Evolutionary conservation across 31 red algal genomes (phyloP).

Genomic region (Asparagopsis taxiformis): DNA sequence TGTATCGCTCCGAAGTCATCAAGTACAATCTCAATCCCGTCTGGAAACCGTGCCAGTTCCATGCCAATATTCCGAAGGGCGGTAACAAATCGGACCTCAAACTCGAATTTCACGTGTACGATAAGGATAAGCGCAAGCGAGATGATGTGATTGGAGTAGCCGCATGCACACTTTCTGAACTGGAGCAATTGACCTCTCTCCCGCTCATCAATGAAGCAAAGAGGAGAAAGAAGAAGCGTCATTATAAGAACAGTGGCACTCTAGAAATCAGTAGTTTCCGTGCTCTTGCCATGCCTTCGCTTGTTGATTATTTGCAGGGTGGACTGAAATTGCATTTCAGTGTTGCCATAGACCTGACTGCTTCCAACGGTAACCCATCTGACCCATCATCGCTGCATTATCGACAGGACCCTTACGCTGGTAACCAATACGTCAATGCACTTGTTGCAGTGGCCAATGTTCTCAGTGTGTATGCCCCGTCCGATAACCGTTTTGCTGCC

Average conservation of each 20-base stretch:
- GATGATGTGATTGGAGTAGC: slow-evolving; percentile 46
- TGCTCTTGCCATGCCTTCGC: slow-evolving; percentile 5
- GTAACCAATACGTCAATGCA: too few species aligned
- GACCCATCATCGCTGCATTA: too few species aligned
- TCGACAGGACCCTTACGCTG: too few species aligned
- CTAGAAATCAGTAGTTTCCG: slow-evolving; percentile 1
- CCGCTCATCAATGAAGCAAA: slow-evolving; percentile 5
- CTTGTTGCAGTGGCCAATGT: too few species aligned
- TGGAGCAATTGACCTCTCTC: not conserved
- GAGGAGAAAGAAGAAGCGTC: not conserved
- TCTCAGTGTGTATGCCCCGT: too few species aligned
- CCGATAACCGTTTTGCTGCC: too few species aligned
- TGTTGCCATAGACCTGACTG: too few species aligned
- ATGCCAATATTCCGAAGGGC: slow-evolving; percentile 11
- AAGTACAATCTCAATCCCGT: slow-evolving; percentile 28
- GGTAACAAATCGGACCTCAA: slow-evolving; percentile 21
- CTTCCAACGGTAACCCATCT: too few species aligned
- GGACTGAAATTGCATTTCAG: too few species aligned
- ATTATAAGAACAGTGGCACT: slow-evolving; percentile 3
- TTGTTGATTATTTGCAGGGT: slow-evolving; percentile 22
- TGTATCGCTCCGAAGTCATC: slow-evolving; percentile 44
- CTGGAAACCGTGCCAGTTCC: slow-evolving; percentile 35
- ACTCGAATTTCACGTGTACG: slow-evolving; percentile 32
- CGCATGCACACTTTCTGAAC: slow-evolving; percentile 2
- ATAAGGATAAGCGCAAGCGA: slow-evolving; percentile 29